These are phyloP conservation scores for Haplosporangium sp. DNA, from an alignment of 371 early-diverging fungal genomes.

Conservation along the genomic window DNA sequence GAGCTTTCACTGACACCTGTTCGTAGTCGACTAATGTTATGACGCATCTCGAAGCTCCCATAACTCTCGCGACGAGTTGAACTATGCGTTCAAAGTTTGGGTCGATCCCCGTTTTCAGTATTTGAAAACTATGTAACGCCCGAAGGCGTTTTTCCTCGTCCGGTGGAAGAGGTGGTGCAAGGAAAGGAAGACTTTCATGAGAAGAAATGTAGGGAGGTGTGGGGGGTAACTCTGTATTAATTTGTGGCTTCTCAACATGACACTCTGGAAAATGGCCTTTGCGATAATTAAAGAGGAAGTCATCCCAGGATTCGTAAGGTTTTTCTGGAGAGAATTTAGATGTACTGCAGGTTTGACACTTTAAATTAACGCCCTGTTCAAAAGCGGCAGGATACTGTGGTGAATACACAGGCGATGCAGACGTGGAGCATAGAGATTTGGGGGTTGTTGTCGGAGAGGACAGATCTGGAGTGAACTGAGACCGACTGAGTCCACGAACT, in stretches of 20 bases:
- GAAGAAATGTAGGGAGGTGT: constrained; percentile 23
- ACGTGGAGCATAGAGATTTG: constrained; percentile 33
- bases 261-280: constrained; percentile 37
- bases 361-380: neutral
- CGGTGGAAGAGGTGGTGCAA: constrained; percentile 46
- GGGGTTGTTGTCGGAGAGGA: constrained; percentile 30
- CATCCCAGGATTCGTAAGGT: constrained; percentile 38
- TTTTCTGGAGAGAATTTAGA: neutral
- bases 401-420: constrained; percentile 27
- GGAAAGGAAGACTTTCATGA: constrained; percentile 11
- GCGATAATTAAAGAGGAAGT: constrained; percentile 41
- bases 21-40: constrained; percentile 54
- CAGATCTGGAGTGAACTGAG: constrained; percentile 26
- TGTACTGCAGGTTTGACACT: neutral
- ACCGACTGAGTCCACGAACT: constrained; percentile 43
- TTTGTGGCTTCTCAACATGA: constrained; percentile 12
- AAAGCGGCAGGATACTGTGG: constrained; percentile 21
- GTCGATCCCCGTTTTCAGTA: constrained; percentile 53
- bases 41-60: constrained; percentile 42
- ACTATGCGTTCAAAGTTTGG: constrained; percentile 59
- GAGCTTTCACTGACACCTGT: constrained; percentile 43
- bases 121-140: constrained; percentile 56
- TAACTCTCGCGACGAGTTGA: constrained; percentile 47
- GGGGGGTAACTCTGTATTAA: constrained; percentile 13
- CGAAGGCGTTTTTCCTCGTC: constrained; percentile 50